Base-by-base conservation (phyloP, 495 filamentous ascomycete species). In the Mytilinidion resinicola region DNA sequence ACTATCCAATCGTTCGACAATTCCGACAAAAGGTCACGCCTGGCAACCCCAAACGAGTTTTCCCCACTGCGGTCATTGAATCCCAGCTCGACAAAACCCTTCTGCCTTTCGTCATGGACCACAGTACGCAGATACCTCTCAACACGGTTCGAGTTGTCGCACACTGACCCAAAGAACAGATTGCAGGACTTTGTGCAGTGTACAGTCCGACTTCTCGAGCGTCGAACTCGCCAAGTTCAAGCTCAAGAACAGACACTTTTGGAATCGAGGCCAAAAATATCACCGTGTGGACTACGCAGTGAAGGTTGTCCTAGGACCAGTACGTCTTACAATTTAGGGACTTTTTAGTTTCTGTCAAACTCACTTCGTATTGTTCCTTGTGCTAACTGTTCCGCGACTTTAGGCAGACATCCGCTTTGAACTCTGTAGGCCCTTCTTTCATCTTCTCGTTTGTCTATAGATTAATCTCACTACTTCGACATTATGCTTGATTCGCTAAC, bases 221-320 rank as follows among this genome's bases (percentile, higher is more conserved):
- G 36, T 67, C 15, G 59, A 64, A 36, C 66, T 69, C 34, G 59
- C 52, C 38, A 55, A 54, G 6, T 74, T 72, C 60, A 74, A 74
- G 51, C 60, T 68, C 11, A 73, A 73, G 58, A 72, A 72, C 52
- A 51, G 62, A 33, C 68, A 67, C 46, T 72, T 64, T 55, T 73
- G 70, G 70, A 69, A 69, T 20, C n/a, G 52, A 0, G 68, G 70
- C 9, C 37, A 63, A 41, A 68, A 62, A 33, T 72, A 73, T 43
- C 65, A 62, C 43, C 59, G 64, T 19, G 58, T 73, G 34, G 62
- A 70, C 17, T 72, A 72, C 48, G 42, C 64, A n/a, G 53, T 73
- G 9, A 61, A 65, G 21, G 68, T 70, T 34, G 50, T 66, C 7
- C 58, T 70, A 19, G 68, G 68, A 0, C 63, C 68, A 12, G n/a